Conservation (phyloP, 129 eudicot species). For the Pulicaria dysenterica region DNA sequence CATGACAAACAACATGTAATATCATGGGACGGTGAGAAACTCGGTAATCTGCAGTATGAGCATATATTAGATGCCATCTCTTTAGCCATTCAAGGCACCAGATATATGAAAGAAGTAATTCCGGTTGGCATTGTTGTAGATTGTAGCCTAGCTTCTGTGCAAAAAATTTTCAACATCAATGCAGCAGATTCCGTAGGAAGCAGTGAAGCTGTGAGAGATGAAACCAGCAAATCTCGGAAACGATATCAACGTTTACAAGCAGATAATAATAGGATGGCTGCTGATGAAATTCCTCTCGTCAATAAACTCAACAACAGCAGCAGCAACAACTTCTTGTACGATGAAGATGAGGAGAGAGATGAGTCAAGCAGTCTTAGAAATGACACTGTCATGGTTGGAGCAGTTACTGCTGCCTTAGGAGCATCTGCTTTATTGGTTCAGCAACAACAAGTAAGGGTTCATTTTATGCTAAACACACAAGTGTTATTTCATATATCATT, state of each 20-base stretch:
- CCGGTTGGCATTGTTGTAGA: slow-evolving; percentile 91
- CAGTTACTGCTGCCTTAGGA: slow-evolving; percentile 93
- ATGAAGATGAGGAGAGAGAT: slow-evolving; percentile 29
- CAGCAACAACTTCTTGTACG: slow-evolving; percentile 12
- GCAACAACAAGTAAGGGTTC: slow-evolving; percentile 66
- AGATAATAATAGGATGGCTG: slow-evolving; percentile 15
- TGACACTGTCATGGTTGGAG: slow-evolving; percentile 68
- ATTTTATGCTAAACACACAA: slow-evolving; percentile 5
- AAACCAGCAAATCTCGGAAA: slow-evolving; percentile 19
- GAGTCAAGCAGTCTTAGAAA: slow-evolving; percentile 30
- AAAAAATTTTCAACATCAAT: slow-evolving; percentile 44
- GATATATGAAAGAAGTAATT: slow-evolving; percentile 59
- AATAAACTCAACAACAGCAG: slow-evolving; percentile 22
- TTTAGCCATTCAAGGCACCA: slow-evolving; percentile 61
- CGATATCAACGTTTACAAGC: slow-evolving; percentile 26
- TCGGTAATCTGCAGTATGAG: slow-evolving; percentile 52
- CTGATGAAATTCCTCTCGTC: slow-evolving; percentile 25
- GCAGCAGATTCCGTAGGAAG: slow-evolving; percentile 30
- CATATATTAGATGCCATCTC: slow-evolving; percentile 54
- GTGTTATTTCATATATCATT: not conserved
- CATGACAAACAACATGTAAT: slow-evolving; percentile 39
- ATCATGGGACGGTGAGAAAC: slow-evolving; percentile 33
- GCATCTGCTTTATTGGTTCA: slow-evolving; percentile 79
- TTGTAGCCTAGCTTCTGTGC: slow-evolving; percentile 75
- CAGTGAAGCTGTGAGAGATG: slow-evolving; percentile 31